Base-by-base conservation (phyloP, 441 rosid genomes). In the Breynia disticha region DNA sequence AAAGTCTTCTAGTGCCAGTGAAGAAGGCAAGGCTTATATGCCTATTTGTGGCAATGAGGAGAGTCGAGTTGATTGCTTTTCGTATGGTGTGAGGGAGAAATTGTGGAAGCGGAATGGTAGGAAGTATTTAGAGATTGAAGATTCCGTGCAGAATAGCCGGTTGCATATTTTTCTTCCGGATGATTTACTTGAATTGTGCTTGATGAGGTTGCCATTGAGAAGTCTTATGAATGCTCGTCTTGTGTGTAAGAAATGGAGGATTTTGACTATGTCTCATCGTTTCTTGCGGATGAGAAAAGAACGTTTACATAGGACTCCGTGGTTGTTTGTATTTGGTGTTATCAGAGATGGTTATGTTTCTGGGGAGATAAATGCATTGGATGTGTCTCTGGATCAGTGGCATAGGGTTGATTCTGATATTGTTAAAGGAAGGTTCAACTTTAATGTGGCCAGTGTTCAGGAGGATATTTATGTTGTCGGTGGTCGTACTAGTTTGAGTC, bases 201-300 rank as follows among this genome's bases (percentile, higher is more conserved):
- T 91, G 75, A 72, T 91, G 64, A 79, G 95, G 65, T 88, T 91
- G 55, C 97, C 98, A 7, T 52, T 91, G 70, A 74, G 78, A 45
- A 81, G 87, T 61, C 78, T 91, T 50, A 64, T 88, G 95, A 91
- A 69, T 54, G 86, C 97, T 3, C 95, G 87, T 17, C 94, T 86
- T 28, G 98, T 91, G 28, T 91, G 98, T 75, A 91, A 81, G 82
- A 91, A 81, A 64, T 91, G 98, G 98, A 73, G 83, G 61, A 60
- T 54, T 70, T 75, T 88, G 87, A 76, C 87, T 22, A 78, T 85
- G 14, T 78, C 83, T 24, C 57, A 79, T 38, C 76, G 89, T 47
- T 88, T 91, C 68, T 60, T 91, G 65, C 86, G 72, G 72, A 66
- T 79, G 77, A 80, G 97, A 69, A 74, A 61, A 37, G 87, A 87